Percentiles rank a stretch among this genome's conserved stretches.
phyloP scores from a whole-genome alignment of 2,329 filamentous ascomycete genomes.

The Cladophialophora immunda region DNA sequence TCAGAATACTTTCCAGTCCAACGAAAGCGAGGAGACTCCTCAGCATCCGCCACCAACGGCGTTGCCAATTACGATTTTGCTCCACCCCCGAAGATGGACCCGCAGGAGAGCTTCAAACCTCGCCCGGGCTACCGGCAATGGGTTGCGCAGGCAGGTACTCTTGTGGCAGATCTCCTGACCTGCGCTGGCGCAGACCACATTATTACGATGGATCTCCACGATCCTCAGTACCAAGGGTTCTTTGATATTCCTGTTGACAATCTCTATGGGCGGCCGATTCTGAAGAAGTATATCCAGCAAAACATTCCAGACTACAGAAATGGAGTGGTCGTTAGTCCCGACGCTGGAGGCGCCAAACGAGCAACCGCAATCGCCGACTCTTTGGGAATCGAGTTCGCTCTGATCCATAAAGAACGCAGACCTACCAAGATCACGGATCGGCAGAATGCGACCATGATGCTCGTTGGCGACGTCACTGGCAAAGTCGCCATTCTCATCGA shows the following conservation, averaged over 20 bases:
- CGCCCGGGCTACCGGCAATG: conserved; percentile 97
- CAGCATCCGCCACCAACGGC: conserved; percentile 48
- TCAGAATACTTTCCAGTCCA: conserved; percentile 48
- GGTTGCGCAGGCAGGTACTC: conserved; percentile 95
- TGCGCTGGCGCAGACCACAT: conserved; percentile 96
- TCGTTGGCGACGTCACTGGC: conserved; percentile 84
- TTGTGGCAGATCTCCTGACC: conserved; percentile 92
- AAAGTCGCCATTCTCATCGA: conserved; percentile 90
- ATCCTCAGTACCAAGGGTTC: conserved; percentile 97
- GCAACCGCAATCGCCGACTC: conserved; percentile 94
- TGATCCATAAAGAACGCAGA: conserved; percentile 98
- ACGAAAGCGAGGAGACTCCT: conserved; percentile 35
- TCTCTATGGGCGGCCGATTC: conserved; percentile 72
- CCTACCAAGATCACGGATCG: conserved; percentile 87
- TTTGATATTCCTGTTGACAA: conserved; percentile 99
- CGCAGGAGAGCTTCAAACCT: conserved; percentile 72
- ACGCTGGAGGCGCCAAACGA: conserved; percentile 95
- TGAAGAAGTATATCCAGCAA: conserved; percentile 75
- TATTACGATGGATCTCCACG: conserved; percentile 97
- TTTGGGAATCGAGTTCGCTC: conserved; percentile 91
- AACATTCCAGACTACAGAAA: conserved; percentile 85
- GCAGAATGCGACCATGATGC: conserved; percentile 86
- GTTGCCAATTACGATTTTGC: conserved; percentile 69
- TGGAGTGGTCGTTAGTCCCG: conserved; percentile 92
- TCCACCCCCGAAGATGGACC: conserved; percentile 22